Evolutionary conservation across 768 basidiomycete species (phyloP), one percentile per base, ranked within the genome.

Genomic region (Artomyces pyxidatus): DNA sequence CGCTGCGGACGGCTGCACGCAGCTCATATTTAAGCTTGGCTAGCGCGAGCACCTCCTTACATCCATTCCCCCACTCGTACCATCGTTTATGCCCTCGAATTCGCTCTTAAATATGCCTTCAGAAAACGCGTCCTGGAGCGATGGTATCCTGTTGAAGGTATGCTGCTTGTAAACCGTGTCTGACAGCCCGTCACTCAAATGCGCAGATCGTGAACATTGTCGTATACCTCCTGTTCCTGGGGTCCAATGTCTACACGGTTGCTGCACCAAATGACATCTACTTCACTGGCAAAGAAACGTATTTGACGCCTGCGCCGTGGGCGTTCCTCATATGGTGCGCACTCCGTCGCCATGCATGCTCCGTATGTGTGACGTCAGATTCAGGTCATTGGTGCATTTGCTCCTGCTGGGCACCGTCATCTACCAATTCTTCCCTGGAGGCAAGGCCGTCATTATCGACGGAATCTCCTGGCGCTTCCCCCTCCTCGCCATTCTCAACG

Each of bases 231-330:
- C 63, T 86, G 51, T 91, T 94, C 68, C 72, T 95, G n/a, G 92
- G 88, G 27, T 86, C 85, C 32, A 95, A 95, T 67, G 75, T 93
- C 49, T 94, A 90, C 74, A 85, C 83, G 45, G 76, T 92, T 52
- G 82, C 89, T 6, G 76, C 80, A 2, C 88, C 88, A 0, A 74
- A 77, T 37, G 81, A 77, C 54, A 74, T 81, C 44, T 89, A 90
- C 68, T 80, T 74, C 61, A 65, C 71, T 55, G 81, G 80, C 39
- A 90, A 90, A 64, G 83, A 87, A 58, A 96, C 94, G 0, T 97
- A 93, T 66, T 71, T 98, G 50, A 96, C 93, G 1, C 95, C 95
- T n/a, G 88, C 90, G 22, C 81, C 84, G 23, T 96, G 88, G 81
- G 85, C 88, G 1, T 95, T 92, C 72, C 77, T 85, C 70, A 85